phyloP scores from a whole-genome alignment of 208 protist genomes.

The Acanthamoeba healyi region DNA sequence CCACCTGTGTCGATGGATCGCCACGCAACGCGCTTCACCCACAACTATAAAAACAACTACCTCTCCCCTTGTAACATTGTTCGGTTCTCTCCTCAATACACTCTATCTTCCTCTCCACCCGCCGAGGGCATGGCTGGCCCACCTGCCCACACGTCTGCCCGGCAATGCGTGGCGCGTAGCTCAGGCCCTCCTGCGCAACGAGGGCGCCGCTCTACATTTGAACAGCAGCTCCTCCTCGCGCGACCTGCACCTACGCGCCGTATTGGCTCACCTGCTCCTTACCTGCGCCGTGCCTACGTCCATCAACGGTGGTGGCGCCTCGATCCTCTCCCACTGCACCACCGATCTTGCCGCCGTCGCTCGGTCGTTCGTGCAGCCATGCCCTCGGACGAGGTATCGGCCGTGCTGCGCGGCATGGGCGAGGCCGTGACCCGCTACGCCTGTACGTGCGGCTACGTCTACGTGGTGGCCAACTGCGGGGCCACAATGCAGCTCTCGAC shows the following conservation, averaged over 20 bases:
- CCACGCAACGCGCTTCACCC: no score
- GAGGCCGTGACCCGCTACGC: slow-evolving; percentile 27
- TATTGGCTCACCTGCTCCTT: not conserved
- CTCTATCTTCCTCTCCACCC: no score
- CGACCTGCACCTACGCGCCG: not conserved
- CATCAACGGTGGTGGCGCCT: not conserved
- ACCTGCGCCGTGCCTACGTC: not conserved
- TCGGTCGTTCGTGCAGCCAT: not conserved
- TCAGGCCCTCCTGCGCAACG: not conserved
- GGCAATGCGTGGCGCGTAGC: not conserved
- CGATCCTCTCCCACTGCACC: not conserved
- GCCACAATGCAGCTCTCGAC: slow-evolving; percentile 25
- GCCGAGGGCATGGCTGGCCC: no score
- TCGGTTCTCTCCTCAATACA: no score
- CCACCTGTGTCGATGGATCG: no score
- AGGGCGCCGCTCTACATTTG: not conserved
- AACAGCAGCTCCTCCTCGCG: not conserved
- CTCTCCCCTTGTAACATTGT: no score
- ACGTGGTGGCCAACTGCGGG: slow-evolving; percentile 27
- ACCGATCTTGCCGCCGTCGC: slow-evolving; percentile 1
- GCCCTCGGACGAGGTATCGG: slow-evolving; percentile 9
- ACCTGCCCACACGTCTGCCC: not conserved
- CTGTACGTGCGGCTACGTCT: slow-evolving; percentile 12
- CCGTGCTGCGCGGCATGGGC: not conserved
- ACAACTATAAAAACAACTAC: no score